Evolutionary conservation across 768 basidiomycete genomes (phyloP).

Genomic region (Botryobasidium botryosum): DNA sequence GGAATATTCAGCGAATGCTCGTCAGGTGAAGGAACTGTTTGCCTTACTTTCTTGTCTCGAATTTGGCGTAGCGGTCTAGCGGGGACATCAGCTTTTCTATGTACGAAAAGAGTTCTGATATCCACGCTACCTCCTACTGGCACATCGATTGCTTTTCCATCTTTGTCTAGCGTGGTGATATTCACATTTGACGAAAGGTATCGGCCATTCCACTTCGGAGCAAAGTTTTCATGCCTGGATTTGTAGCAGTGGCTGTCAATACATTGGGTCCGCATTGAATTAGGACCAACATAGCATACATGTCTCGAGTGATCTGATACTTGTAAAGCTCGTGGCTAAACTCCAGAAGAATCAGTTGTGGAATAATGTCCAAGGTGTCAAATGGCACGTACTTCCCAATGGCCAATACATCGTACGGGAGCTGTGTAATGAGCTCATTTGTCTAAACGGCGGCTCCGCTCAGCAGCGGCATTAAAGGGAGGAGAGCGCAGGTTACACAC

Average conservation of each 20-base stretch:
- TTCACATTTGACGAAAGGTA: conserved; percentile 79
- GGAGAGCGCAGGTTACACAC: conserved; percentile 22
- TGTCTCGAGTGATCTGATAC: conserved; percentile 48
- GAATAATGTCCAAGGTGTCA: neutral
- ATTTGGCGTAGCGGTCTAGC: conserved; percentile 47
- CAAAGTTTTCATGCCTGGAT: conserved; percentile 42
- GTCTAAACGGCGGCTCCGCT: conserved; percentile 26
- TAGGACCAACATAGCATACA: conserved; percentile 24
- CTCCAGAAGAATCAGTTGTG: neutral
- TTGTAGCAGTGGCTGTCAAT: conserved; percentile 17
- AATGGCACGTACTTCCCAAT: conserved; percentile 55
- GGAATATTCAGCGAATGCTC: neutral
- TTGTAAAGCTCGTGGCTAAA: conserved; percentile 62
- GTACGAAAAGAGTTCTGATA: neutral
- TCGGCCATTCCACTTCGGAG: conserved; percentile 43
- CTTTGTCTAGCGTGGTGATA: conserved; percentile 43
- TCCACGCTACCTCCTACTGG: conserved; percentile 28
- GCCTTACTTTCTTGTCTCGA: conserved; percentile 33
- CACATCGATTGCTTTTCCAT: conserved; percentile 23
- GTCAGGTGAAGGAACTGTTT: neutral
- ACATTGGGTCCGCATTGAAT: neutral
- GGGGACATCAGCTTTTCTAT: conserved; percentile 5
- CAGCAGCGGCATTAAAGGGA: neutral
- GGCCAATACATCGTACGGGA: conserved; percentile 68
- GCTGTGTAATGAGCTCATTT: conserved; percentile 52